Percentiles rank a stretch among this genome's conserved stretches.
Conservation (phyloP, 192 early-diverging fungal species). For the Chytriomyces sp. region DNA sequence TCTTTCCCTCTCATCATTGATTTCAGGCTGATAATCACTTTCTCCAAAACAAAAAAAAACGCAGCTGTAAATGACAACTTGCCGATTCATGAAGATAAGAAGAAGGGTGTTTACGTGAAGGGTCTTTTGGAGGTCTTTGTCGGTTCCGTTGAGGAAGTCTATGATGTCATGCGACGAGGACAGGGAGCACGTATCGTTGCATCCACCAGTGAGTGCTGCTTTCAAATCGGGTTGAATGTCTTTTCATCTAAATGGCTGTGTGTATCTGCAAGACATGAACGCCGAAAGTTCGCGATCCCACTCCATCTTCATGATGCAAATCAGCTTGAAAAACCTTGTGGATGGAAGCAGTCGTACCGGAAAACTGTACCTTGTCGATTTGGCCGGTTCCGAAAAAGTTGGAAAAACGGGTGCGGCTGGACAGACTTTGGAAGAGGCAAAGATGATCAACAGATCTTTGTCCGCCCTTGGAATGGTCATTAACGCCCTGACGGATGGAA, state of each 20-base stretch:
- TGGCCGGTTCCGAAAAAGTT: constrained; percentile 98
- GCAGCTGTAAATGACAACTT: constrained; percentile 85
- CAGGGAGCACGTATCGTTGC: constrained; percentile 85
- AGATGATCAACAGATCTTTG: constrained; percentile 99
- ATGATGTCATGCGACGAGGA: constrained; percentile 96
- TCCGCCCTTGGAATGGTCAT: constrained; percentile 99
- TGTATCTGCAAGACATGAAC: constrained; percentile 83
- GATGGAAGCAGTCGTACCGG: constrained; percentile 90
- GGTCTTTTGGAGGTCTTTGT: constrained; percentile 98
- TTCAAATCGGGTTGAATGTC: not conserved
- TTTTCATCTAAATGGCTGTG: not conserved
- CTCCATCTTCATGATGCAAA: constrained; percentile 97
- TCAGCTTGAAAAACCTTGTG: constrained; percentile 90
- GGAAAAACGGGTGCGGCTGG: constrained; percentile 98
- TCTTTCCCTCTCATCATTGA: not conserved
- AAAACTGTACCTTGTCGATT: constrained; percentile 94
- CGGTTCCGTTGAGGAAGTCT: constrained; percentile 91
- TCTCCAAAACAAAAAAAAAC: not conserved
- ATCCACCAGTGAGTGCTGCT: constrained; percentile 75
- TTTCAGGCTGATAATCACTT: no score
- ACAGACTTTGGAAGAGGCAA: constrained; percentile 98
- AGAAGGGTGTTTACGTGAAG: constrained; percentile 97
- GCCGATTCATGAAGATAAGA: constrained; percentile 97
- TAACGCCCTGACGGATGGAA: constrained; percentile 97
- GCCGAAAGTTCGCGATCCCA: constrained; percentile 97